Percentiles rank a stretch among this genome's conserved stretches.
phyloP scores from a whole-genome alignment of 2,329 filamentous ascomycete genomes.

The Botrytis elliptica region DNA sequence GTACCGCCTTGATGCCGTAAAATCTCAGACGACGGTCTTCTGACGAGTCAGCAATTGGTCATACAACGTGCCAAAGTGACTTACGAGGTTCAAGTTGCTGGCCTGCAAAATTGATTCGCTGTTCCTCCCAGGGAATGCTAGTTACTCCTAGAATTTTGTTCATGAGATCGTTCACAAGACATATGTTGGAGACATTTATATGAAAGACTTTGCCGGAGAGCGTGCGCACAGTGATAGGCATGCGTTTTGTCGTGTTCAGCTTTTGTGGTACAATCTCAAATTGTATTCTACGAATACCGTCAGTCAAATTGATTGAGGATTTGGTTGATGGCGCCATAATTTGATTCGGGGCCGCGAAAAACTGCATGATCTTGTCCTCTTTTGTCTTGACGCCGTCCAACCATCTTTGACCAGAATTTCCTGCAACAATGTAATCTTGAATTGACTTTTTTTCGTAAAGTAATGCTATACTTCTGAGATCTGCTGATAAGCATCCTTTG shows the following conservation, averaged over 20 bases:
- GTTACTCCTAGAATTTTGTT: too few relatives aligned
- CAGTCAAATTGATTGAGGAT: too few relatives aligned
- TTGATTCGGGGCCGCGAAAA: not conserved
- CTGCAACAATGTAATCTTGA: constrained; percentile 43
- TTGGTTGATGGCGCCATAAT: too few relatives aligned
- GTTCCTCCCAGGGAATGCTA: too few relatives aligned
- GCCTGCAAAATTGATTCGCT: too few relatives aligned
- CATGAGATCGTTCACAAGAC: too few relatives aligned
- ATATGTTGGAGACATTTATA: not conserved
- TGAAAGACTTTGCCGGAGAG: constrained; percentile 63
- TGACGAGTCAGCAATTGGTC: too few relatives aligned
- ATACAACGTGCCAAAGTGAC: too few relatives aligned
- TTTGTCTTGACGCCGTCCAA: constrained; percentile 9
- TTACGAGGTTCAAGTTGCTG: too few relatives aligned
- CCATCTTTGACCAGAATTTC: not conserved
- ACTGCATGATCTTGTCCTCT: constrained; percentile 23
- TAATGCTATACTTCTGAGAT: constrained; percentile 17
- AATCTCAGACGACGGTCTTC: too few relatives aligned
- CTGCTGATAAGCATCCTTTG: not conserved
- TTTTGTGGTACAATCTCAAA: constrained; percentile 17
- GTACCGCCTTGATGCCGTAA: too few relatives aligned
- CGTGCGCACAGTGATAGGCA: constrained; percentile 64
- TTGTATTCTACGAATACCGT: constrained; percentile 6
- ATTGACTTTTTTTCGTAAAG: constrained; percentile 5
- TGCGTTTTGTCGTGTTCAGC: not conserved